Evolutionary conservation across 2,329 filamentous ascomycete species (phyloP), one percentile per base, ranked within the genome.

Genomic region (Paecilomyces formosus): DNA sequence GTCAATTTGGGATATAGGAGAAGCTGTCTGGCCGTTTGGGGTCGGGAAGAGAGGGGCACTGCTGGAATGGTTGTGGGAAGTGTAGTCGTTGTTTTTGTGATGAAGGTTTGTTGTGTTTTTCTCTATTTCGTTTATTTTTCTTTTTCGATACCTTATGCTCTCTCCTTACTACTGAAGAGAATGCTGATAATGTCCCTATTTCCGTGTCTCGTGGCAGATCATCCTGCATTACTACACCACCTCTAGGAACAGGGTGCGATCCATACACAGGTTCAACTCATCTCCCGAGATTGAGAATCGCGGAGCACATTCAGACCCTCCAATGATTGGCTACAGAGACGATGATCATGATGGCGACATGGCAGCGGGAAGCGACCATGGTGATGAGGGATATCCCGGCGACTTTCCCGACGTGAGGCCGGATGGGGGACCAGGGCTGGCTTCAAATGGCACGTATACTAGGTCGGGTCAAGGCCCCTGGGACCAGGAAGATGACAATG

Each of bases 1-100:
- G 18, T 58, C 21, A 68, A 68, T 53, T 56, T 70, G 1, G 70
- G 70, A 12, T 75, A 74, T 60, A 55, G 45, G 12, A 62, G 60
- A 24, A 68, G 68, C 30, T 75, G 72, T 58, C 50, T 68, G 3
- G 63, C 49, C 13, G 66, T 65, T 13, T 74, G 71, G 73, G 64
- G 57, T 18, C 63, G 58, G 53, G 59, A 68, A 39, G 65, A 74
- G 57, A 58, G 61, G 54, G 57, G 56, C n/a, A 61, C 61, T 1
- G 69, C 71, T 9, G 66, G 65, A 62, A 63, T 73, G 62, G 59
- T 70, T 1, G 66, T 71, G 58, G 64, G 57, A 1, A 69, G 66
- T 11, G 66, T 61, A n/a, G 53, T 67, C 6, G 54, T 69, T 28
- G 57, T 64, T 7, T 61, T 64, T 21, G 58, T 57, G 3, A 57